Base-by-base conservation (phyloP, 257 asterid species). In the Plectranthus barbatus region DNA sequence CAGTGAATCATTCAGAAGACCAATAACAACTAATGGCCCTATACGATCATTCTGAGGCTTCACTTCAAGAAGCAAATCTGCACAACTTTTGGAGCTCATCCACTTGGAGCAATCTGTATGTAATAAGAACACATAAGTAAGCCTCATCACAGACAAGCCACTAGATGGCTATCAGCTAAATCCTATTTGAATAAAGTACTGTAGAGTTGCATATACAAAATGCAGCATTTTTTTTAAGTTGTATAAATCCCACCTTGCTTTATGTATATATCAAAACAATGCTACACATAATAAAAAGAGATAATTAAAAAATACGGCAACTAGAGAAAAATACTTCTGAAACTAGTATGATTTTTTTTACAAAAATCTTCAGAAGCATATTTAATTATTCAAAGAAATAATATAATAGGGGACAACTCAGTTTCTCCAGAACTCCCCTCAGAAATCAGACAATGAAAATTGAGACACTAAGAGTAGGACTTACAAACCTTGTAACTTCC, bases 11-110 rank as follows among this genome's bases (percentile, higher is more conserved):
- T 81, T 83, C 17, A 86, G 77, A 78, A 84, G 80, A 62, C 97
- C 95, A 53, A 75, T 53, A 74, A 79, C 86, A 74, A 76, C 81
- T 72, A 88, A 68, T 51, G 84, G 84, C 65, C 98, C 98, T 47
- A 88, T 34, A 62, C 98, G 98, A 53, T 81, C 91, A 72, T 74
- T 79, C 15, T 79, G 37, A 50, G 87, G 85, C 72, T 78, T 80
- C 70, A 75, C 95, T 50, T 79, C 78, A 51, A 70, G 58, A 70
- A 86, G 91, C 81, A 80, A 76, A 74, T 72, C 76, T 17, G 51
- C 60, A 74, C 93, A 92, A 24, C 62, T 66, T 66, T 83, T 77
- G 29, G 62, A 56, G 74, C 73, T 79, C 84, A 82, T 79, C 98
- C 98, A 92, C 78, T 85, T 84, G 53, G 89, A 83, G 64, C 49